phyloP scores from a whole-genome alignment of 2,329 filamentous ascomycete genomes.

The Rhynchosporium secalis region DNA sequence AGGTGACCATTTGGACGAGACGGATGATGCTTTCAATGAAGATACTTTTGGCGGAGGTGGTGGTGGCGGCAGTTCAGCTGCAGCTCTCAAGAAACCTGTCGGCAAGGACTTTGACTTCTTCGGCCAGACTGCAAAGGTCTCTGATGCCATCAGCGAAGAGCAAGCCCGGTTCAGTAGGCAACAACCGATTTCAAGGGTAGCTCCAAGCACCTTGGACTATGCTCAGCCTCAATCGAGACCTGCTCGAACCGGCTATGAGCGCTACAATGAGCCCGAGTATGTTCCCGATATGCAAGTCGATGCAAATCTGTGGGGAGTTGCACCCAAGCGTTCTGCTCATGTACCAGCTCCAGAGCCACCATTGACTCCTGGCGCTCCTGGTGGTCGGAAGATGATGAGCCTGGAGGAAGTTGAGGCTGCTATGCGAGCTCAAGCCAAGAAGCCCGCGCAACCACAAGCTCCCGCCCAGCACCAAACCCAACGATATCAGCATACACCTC shows the following conservation, averaged over 20 bases:
- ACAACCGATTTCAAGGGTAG: constrained; percentile 56
- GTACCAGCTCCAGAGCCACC: constrained; percentile 32
- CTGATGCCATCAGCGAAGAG: constrained; percentile 86
- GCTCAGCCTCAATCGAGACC: constrained; percentile 55
- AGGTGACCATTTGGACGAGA: constrained; percentile 86
- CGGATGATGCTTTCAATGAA: constrained; percentile 92
- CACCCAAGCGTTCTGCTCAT: constrained; percentile 55
- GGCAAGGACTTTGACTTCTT: constrained; percentile 98
- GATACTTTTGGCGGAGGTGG: constrained; percentile 76
- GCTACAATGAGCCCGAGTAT: constrained; percentile 80
- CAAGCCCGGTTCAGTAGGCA: constrained; percentile 80
- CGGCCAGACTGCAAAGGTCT: constrained; percentile 83
- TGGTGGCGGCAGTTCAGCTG: constrained; percentile 37
- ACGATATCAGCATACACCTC: constrained; percentile 22
- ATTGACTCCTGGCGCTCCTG: constrained; percentile 40
- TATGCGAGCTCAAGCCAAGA: constrained; percentile 71
- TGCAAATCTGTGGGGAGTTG: constrained; percentile 86
- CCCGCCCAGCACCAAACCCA: constrained; percentile 21
- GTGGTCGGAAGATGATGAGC: constrained; percentile 81
- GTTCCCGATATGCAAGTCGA: constrained; percentile 91
- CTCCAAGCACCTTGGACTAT: constrained; percentile 43
- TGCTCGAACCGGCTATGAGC: constrained; percentile 82
- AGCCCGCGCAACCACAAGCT: constrained; percentile 43
- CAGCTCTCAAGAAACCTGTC: constrained; percentile 51
- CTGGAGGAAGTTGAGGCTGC: constrained; percentile 95